phyloP scores from a whole-genome alignment of 2,329 filamentous ascomycete species.

The Fusarium mundagurra region DNA sequence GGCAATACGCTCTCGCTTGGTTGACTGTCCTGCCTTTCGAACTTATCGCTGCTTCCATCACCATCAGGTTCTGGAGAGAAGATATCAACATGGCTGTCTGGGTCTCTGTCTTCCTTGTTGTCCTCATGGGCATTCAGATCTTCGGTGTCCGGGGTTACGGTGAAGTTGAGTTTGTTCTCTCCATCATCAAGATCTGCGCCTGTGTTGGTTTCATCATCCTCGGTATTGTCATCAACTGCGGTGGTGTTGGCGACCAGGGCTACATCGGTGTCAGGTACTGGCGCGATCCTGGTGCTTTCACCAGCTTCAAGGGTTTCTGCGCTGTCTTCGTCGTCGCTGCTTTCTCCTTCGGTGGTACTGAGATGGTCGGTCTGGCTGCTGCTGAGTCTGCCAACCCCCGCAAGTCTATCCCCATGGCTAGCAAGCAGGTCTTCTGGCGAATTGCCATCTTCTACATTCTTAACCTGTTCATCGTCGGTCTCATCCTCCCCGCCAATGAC shows the following conservation, averaged over 20 bases:
- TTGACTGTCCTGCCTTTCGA: slow-evolving; percentile 84
- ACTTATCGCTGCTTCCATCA: slow-evolving; percentile 86
- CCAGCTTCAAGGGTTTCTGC: slow-evolving; percentile 84
- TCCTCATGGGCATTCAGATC: slow-evolving; percentile 84
- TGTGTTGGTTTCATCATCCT: slow-evolving; percentile 72
- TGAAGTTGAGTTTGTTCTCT: slow-evolving; percentile 89
- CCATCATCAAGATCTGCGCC: slow-evolving; percentile 85
- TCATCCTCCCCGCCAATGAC: slow-evolving; percentile 81
- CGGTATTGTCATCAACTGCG: slow-evolving; percentile 85
- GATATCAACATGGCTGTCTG: slow-evolving; percentile 75
- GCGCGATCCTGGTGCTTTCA: slow-evolving; percentile 81
- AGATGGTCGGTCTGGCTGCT: slow-evolving; percentile 79
- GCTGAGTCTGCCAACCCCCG: slow-evolving; percentile 81
- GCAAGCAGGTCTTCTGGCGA: slow-evolving; percentile 96
- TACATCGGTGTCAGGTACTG: slow-evolving; percentile 86
- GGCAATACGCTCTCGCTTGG: slow-evolving; percentile 95
- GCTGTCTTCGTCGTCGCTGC: slow-evolving; percentile 78
- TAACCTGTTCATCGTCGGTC: slow-evolving; percentile 81
- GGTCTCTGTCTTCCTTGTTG: slow-evolving; percentile 80
- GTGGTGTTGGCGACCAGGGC: slow-evolving; percentile 75
- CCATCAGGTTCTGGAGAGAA: slow-evolving; percentile 81
- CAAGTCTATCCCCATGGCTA: slow-evolving; percentile 83
- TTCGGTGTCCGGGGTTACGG: slow-evolving; percentile 90
- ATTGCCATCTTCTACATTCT: slow-evolving; percentile 92
- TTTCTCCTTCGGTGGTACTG: slow-evolving; percentile 80